Conservation (phyloP, 2,329 filamentous ascomycete species). For the Trichoderma asperellum region DNA sequence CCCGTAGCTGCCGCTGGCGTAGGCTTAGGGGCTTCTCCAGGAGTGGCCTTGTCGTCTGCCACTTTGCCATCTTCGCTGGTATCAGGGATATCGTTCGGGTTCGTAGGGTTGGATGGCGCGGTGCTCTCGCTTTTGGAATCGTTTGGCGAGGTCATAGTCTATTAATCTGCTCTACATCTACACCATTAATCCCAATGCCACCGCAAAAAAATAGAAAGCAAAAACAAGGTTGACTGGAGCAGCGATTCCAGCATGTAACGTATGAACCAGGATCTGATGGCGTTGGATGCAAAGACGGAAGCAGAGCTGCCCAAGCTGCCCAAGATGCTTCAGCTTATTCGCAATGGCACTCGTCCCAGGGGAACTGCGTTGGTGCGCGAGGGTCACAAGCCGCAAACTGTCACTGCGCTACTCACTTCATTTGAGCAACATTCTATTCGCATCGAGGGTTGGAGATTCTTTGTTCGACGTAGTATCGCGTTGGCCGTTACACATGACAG, state of each 20-base stretch:
- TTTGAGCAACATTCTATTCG: conserved; percentile 31
- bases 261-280: not conserved
- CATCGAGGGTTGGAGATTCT: not conserved
- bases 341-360: not conserved
- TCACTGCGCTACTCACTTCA: conserved; percentile 27
- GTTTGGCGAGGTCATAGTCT: conserved; percentile 35
- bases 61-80: conserved; percentile 14
- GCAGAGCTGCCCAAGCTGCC: conserved; percentile 27
- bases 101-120: conserved; percentile 29
- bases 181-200: not conserved
- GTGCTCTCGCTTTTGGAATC: conserved; percentile 31
- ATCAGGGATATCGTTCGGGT: conserved; percentile 24
- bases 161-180: conserved; percentile 18
- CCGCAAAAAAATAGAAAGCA: not conserved
- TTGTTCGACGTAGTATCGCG: conserved; percentile 10
- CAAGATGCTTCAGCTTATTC: conserved; percentile 5
- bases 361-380: not conserved
- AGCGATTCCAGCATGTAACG: not conserved
- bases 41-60: conserved; percentile 27
- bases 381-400: not conserved
- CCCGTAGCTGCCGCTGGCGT: conserved; percentile 46
- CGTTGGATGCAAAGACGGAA: not conserved
- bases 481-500: conserved; percentile 25
- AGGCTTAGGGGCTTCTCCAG: conserved; percentile 46
- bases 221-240: not conserved